Conservation (phyloP, 2,329 filamentous ascomycete species). For the Lizonia empirigonia region DNA sequence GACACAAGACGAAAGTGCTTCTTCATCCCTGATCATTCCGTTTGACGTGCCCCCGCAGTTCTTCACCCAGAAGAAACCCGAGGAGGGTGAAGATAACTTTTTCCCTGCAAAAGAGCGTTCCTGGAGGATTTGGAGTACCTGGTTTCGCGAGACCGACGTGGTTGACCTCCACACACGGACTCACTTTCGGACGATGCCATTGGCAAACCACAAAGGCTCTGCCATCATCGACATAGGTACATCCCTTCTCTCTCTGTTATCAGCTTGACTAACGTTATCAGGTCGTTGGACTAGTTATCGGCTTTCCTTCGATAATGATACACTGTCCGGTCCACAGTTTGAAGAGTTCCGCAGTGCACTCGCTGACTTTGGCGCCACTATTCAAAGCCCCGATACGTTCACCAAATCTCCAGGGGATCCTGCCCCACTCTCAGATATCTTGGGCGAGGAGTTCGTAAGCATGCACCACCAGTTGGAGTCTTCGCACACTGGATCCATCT, state of each 20-base stretch:
- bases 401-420: conserved; percentile 32
- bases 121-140: conserved; percentile 65
- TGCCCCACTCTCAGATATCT: conserved; percentile 30
- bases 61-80: conserved; percentile 44
- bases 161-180: conserved; percentile 49
- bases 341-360: conserved; percentile 60
- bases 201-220: conserved; percentile 50
- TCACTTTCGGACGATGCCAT: conserved; percentile 24
- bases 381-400: conserved; percentile 55
- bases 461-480: conserved; percentile 31
- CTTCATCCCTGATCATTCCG: conserved; percentile 39
- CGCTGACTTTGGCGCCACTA: conserved; percentile 72
- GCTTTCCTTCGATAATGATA: conserved; percentile 53
- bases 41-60: conserved; percentile 51
- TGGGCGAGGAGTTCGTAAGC: conserved; percentile 39
- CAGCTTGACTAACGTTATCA: conserved; percentile 26
- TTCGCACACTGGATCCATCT: conserved; percentile 14
- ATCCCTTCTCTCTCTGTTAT: conserved; percentile 5
- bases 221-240: conserved; percentile 65
- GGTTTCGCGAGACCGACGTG: conserved; percentile 69
- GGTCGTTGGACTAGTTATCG: conserved; percentile 68
- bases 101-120: conserved; percentile 30
- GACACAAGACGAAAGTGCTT: conserved; percentile 12
- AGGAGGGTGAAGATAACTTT: conserved; percentile 17
- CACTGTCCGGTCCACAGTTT: conserved; percentile 45